These are phyloP conservation scores for Zygosaccharomyces pseudobailii DNA, from an alignment of 1,139 yeast genomes.

Conservation along the genomic window DNA sequence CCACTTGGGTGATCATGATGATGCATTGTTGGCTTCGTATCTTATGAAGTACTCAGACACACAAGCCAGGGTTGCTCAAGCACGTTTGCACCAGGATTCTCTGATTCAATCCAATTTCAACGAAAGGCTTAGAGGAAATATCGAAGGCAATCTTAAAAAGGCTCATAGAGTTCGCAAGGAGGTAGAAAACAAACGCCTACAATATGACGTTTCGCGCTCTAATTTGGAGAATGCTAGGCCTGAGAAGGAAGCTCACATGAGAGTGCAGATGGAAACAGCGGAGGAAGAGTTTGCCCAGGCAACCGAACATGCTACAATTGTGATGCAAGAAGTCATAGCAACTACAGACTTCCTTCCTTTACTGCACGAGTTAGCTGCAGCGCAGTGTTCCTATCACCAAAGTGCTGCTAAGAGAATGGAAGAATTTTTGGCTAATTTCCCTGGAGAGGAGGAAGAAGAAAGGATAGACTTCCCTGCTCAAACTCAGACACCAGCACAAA, in stretches of 20 bases:
- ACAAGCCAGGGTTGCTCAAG: constrained; percentile 71
- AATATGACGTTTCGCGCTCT: constrained; percentile 75
- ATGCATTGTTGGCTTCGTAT: constrained; percentile 44
- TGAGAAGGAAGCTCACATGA: constrained; percentile 66
- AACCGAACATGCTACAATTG: constrained; percentile 81
- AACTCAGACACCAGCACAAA: neutral
- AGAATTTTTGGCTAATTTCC: constrained; percentile 41
- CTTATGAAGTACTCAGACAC: constrained; percentile 48
- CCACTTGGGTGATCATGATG: constrained; percentile 35
- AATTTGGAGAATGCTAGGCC: constrained; percentile 67
- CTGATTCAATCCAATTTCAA: constrained; percentile 68
- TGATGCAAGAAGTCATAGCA: constrained; percentile 78
- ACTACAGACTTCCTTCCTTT: constrained; percentile 69
- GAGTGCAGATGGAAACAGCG: constrained; percentile 75
- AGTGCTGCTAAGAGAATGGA: constrained; percentile 67
- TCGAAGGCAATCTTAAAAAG: constrained; percentile 58
- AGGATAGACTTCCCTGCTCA: neutral
- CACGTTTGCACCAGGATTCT: constrained; percentile 79
- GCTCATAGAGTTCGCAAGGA: constrained; percentile 68
- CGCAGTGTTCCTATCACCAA: constrained; percentile 81
- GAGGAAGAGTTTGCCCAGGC: constrained; percentile 91
- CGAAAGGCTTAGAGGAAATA: constrained; percentile 57
- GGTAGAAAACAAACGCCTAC: constrained; percentile 75
- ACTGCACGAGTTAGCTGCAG: constrained; percentile 64
- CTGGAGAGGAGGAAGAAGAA: neutral